Evolutionary conservation across 306 rosid genomes (phyloP).

Genomic region (Prosopis cineraria): DNA sequence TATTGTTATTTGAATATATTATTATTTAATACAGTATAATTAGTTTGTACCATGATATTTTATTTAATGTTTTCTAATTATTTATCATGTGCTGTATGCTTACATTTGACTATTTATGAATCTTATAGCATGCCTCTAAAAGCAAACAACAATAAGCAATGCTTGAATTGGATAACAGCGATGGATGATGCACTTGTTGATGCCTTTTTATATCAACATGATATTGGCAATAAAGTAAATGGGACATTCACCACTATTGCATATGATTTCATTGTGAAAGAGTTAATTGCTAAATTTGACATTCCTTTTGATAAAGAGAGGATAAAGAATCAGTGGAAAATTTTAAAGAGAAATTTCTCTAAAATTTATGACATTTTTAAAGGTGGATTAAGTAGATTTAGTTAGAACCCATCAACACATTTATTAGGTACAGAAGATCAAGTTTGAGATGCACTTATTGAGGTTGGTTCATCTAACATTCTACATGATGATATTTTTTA

Average conservation of each 20-base stretch:
- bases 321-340: not conserved
- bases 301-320: not conserved
- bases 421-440: not conserved
- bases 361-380: not conserved
- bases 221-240: not conserved
- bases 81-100: no score
- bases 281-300: not conserved
- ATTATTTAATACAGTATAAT: no score
- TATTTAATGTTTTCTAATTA: no score
- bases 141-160: no score
- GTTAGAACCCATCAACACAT: not conserved
- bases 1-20: no score
- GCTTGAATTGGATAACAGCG: no score
- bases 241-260: not conserved
- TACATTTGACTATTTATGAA: no score
- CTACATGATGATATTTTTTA: no score
- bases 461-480: not conserved
- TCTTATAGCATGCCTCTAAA: no score
- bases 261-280: not conserved
- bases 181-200: not conserved
- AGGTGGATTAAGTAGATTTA: not conserved
- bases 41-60: no score
- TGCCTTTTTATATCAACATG: not conserved
- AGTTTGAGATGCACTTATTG: no score
- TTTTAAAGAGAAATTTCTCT: not conserved